Evolutionary conservation across 208 protist genomes (phyloP).

Genomic region (Trypanosoma melophagium): DNA sequence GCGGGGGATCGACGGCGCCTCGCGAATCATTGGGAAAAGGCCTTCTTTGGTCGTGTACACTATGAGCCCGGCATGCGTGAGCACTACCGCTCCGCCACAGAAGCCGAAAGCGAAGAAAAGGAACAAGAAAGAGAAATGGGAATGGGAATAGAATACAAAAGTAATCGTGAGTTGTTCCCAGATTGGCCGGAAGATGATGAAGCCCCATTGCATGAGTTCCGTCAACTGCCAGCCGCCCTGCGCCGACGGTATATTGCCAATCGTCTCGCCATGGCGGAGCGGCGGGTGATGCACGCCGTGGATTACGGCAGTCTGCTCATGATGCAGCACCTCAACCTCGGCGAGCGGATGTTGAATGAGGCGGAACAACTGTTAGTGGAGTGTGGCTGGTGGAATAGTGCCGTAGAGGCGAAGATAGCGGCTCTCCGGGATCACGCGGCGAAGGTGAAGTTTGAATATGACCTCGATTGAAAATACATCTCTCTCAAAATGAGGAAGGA

Average conservation of each 20-base stretch:
- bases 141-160: background rate
- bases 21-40: conserved; percentile 75
- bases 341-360: conserved; percentile 77
- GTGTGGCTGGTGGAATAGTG: conserved; percentile 76
- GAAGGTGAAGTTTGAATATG: conserved; percentile 78
- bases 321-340: conserved; percentile 87
- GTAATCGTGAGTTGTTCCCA: conserved; percentile 52
- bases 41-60: conserved; percentile 82
- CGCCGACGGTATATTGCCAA: conserved; percentile 75
- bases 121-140: no score
- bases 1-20: conserved; percentile 65
- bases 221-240: conserved; percentile 41
- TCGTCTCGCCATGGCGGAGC: conserved; percentile 74
- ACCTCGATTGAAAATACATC: conserved; percentile 57
- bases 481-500: no score
- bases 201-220: conserved; percentile 59
- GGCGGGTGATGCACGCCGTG: conserved; percentile 64
- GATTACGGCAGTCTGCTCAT: conserved; percentile 83
- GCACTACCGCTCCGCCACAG: conserved; percentile 51
- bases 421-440: conserved; percentile 41
- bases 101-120: conserved; percentile 46
- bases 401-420: conserved; percentile 52
- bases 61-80: conserved; percentile 85
- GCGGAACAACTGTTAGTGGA: conserved; percentile 60
- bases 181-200: conserved; percentile 74